Conservation (phyloP, 306 rosid genomes). For the Vachellia collinsii region DNA sequence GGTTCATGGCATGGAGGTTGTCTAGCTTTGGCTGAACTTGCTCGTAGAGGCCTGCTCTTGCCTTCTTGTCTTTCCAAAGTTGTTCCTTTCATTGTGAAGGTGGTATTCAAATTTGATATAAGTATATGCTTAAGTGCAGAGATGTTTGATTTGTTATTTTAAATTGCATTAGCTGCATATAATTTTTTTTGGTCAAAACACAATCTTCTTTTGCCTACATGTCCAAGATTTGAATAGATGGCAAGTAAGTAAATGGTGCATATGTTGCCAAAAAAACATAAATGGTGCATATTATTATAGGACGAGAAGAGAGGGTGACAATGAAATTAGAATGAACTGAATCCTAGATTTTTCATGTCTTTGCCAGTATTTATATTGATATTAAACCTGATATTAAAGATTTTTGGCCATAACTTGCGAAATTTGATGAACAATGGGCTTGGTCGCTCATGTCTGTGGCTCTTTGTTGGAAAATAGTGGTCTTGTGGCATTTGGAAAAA, state of each 20-base stretch:
- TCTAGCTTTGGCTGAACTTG: constrained; percentile 97
- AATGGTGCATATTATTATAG: constrained; percentile 17
- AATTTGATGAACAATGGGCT: neutral
- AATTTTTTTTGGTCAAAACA: constrained; percentile 22
- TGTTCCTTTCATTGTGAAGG: constrained; percentile 94
- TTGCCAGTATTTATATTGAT: neutral
- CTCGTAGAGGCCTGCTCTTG: constrained; percentile 94
- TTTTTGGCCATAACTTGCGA: neutral
- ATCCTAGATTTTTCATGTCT: neutral
- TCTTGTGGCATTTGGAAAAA: neutral
- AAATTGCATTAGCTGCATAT: constrained; percentile 27
- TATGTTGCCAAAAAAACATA: neutral
- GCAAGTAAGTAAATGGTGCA: constrained; percentile 1
- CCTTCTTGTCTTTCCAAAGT: constrained; percentile 83
- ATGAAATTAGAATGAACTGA: constrained; percentile 21
- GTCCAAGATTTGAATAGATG: constrained; percentile 16
- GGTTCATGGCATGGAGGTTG: constrained; percentile 99
- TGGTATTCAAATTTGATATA: constrained; percentile 40
- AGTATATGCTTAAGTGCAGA: constrained; percentile 21
- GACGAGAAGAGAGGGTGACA: constrained; percentile 3
- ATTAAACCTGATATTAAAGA: neutral
- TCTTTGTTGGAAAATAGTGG: neutral
- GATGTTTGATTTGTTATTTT: constrained; percentile 32
- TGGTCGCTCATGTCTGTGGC: neutral
- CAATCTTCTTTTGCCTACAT: constrained; percentile 10